Percentiles rank a stretch among this genome's conserved stretches.
Evolutionary conservation across 352 stramenopile genomes (phyloP).

Genomic region (Pythium monospermum): DNA sequence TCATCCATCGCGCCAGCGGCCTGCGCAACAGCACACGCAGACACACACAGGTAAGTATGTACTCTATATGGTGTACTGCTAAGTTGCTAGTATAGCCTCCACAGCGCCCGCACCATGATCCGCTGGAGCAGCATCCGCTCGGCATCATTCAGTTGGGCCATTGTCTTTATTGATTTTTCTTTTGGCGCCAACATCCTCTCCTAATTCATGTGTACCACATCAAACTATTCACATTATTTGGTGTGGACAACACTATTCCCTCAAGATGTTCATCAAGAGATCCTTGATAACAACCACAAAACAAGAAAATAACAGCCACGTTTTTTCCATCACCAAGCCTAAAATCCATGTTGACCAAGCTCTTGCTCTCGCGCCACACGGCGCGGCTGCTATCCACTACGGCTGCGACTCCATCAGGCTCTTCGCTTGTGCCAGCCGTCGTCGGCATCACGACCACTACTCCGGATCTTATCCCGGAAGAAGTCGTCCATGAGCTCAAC

Average conservation of each 20-base stretch:
- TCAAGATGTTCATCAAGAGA: too few species aligned
- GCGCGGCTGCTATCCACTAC: neutral
- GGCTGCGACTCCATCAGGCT: neutral
- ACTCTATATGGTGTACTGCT: neutral
- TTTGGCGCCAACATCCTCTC: too few species aligned
- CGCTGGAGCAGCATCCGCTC: slow-evolving; percentile 74
- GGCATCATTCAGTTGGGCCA: slow-evolving; percentile 51
- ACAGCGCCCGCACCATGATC: slow-evolving; percentile 43
- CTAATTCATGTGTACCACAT: too few species aligned
- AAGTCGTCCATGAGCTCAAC: slow-evolving; percentile 93
- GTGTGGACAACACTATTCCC: too few species aligned
- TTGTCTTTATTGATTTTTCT: too few species aligned
- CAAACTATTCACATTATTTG: too few species aligned
- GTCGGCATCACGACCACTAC: neutral
- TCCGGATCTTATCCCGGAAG: slow-evolving; percentile 73
- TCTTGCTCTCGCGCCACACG: neutral
- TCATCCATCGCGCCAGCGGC: slow-evolving; percentile 66
- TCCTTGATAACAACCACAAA: too few species aligned
- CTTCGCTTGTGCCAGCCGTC: slow-evolving; percentile 5
- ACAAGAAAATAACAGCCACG: too few species aligned
- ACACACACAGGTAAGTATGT: too few species aligned
- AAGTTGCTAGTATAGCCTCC: neutral
- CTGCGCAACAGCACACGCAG: too few species aligned
- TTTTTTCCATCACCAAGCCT: too few species aligned
- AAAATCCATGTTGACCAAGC: neutral